Conservation (phyloP, 352 stramenopile genomes). For the Phytophthora uliginosa region DNA sequence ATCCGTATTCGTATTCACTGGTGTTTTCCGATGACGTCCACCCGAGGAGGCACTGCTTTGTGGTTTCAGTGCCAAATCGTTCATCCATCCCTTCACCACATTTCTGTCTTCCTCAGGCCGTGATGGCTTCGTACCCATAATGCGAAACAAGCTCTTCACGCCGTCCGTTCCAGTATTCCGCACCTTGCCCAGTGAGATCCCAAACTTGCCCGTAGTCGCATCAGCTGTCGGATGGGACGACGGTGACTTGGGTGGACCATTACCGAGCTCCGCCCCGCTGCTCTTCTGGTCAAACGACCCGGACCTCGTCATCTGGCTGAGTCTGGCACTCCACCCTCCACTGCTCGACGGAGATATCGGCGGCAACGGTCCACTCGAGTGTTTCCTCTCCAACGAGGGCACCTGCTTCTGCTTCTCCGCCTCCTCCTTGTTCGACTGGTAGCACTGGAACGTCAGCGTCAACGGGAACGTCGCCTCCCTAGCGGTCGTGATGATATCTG, state of each 20-base stretch:
- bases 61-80: constrained; percentile 61
- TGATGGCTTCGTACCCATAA: constrained; percentile 64
- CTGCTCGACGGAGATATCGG: constrained; percentile 54
- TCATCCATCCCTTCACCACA: constrained; percentile 69
- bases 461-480: constrained; percentile 76
- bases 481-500: constrained; percentile 72
- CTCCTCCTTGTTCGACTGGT: constrained; percentile 27
- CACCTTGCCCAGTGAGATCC: constrained; percentile 69
- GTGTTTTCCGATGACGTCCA: constrained; percentile 39
- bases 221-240: neutral
- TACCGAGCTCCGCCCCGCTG: constrained; percentile 19
- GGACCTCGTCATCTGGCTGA: constrained; percentile 59
- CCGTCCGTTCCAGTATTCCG: constrained; percentile 67
- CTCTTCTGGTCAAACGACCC: constrained; percentile 68
- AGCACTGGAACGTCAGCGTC: constrained; percentile 73
- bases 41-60: constrained; percentile 37
- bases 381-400: constrained; percentile 24
- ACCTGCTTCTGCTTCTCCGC: constrained; percentile 22
- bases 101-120: constrained; percentile 71
- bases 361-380: constrained; percentile 35
- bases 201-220: constrained; percentile 48
- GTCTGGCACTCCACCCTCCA: constrained; percentile 53
- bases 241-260: constrained; percentile 2
- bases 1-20: constrained; percentile 27
- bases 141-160: constrained; percentile 82